phyloP scores from a whole-genome alignment of 2,329 filamentous ascomycete genomes.

The Conoideocrella luteorostrata region DNA sequence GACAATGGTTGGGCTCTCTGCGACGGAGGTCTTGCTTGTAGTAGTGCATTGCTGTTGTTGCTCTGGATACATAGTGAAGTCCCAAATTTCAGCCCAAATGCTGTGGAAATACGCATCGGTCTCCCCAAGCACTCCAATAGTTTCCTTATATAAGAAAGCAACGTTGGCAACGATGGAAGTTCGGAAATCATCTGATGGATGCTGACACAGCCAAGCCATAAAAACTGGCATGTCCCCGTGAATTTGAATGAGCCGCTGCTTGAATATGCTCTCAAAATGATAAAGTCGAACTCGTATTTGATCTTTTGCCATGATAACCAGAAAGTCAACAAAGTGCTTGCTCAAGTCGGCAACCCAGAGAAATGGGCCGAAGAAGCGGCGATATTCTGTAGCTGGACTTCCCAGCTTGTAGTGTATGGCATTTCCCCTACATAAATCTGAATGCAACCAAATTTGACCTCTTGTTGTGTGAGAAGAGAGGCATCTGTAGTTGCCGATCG shows the following conservation, averaged over 20 bases:
- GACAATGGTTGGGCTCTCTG: conserved; percentile 49
- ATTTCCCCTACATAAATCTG: conserved; percentile 32
- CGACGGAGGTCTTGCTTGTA: no score
- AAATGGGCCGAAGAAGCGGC: conserved; percentile 55
- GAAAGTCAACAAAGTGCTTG: conserved; percentile 67
- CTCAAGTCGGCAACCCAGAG: conserved; percentile 64
- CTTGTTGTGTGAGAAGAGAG: conserved; percentile 38
- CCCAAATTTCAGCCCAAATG: conserved; percentile 48
- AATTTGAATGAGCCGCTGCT: conserved; percentile 42
- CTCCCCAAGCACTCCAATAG: conserved; percentile 38
- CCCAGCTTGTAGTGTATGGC: conserved; percentile 59
- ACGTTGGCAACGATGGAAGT: conserved; percentile 52
- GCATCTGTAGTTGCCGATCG: conserved; percentile 61
- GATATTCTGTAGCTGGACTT: conserved; percentile 53
- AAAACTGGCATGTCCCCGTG: conserved; percentile 41
- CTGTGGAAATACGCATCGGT: conserved; percentile 28
- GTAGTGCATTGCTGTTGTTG: no score
- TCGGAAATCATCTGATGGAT: conserved; percentile 54
- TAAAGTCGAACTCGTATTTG: conserved; percentile 38
- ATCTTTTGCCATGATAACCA: conserved; percentile 30
- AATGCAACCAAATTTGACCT: conserved; percentile 59
- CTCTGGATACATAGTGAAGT: conserved; percentile 27
- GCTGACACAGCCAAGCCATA: conserved; percentile 46
- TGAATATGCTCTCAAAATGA: conserved; percentile 54
- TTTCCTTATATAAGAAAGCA: conserved; percentile 61